Conservation (phyloP, 768 basidiomycete genomes). For the Trametes coccinea region DNA sequence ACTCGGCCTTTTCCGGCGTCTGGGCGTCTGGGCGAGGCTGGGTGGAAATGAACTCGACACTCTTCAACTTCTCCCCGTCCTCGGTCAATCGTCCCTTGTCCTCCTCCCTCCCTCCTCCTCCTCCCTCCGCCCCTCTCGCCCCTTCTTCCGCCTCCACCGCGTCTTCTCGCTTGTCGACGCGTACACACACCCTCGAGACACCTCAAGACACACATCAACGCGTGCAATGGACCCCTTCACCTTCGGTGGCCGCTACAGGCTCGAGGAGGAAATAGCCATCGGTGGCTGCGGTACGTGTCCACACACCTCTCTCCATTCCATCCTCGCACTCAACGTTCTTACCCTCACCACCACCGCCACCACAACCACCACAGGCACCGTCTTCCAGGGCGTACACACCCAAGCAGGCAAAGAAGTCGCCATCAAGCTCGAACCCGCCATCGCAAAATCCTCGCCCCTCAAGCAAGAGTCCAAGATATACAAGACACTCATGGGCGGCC, state of each 20-base stretch:
- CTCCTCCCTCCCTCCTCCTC: not conserved
- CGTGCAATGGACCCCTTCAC: slow-evolving; percentile 37
- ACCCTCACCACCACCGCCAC: not conserved
- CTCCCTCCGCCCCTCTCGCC: not conserved
- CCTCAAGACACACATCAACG: not conserved
- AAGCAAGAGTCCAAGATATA: slow-evolving; percentile 91
- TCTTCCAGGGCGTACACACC: slow-evolving; percentile 77
- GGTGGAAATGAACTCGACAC: not conserved
- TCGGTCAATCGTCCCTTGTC: not conserved
- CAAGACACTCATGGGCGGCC: slow-evolving; percentile 86
- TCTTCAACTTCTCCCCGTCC: too few species aligned
- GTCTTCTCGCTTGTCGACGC: slow-evolving; percentile 4
- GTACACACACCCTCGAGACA: not conserved
- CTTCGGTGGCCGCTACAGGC: slow-evolving; percentile 75
- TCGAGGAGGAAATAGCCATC: slow-evolving; percentile 79
- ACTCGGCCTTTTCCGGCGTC: not conserved
- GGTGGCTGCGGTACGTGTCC: slow-evolving; percentile 67
- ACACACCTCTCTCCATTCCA: not conserved
- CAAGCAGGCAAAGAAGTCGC: slow-evolving; percentile 83
- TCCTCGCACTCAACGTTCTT: not conserved
- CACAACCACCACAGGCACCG: slow-evolving; percentile 51
- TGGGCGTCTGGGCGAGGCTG: not conserved
- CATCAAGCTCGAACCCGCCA: slow-evolving; percentile 77
- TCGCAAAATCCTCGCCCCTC: slow-evolving; percentile 58
- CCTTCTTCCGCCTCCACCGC: not conserved